Base-by-base conservation (phyloP, 1,284 basidiomycete species). In the Trichosporon faecale region DNA sequence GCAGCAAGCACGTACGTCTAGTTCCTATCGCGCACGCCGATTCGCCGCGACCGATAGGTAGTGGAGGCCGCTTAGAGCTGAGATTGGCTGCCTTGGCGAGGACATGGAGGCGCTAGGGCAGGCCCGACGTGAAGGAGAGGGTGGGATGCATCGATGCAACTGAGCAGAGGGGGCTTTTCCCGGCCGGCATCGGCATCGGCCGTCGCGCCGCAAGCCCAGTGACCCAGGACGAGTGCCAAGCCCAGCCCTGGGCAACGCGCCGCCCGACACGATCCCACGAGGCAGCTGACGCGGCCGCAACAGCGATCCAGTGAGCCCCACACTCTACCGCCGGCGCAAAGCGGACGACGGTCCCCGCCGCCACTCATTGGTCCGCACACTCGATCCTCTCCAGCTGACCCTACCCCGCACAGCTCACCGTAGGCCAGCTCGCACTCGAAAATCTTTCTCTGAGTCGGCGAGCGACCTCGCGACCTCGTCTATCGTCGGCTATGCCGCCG, bases 111-210 rank as follows among this genome's bases (percentile, higher is more conserved):
- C 18, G 18, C 40, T 44, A 44, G 40, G 40, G 40, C 40, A 25
- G 49, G 18, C 18, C 44, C 44, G n/a, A 21, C 44, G 11, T 37
- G 44, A 46, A n/a, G 18, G 7, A 46, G n/a, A 9, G 21, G 16
- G n/a, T n/a, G n/a, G n/a, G n/a, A n/a, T n/a, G n/a, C n/a, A n/a
- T n/a, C n/a, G 44, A 18, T 7, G 44, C 44, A 46, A 21, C 6
- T 18, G 55, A 8, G 27, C 29, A 33, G 29, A 31, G 27, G 18
- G n/a, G n/a, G n/a, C 16, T 18, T 61, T 61, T 61, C 57, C 57
- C 57, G 57, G 27, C 57, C 27, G 57, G 29, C 3, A 8, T 61
- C 57, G 57, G 57, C 57, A 61, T 61, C 57, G 57, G 57, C 57
- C 57, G 57, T 33, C 29, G 18, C 57, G 27, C 27, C 57, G 27